phyloP scores from a whole-genome alignment of 768 basidiomycete species.

The Tephrocybe rancida region DNA sequence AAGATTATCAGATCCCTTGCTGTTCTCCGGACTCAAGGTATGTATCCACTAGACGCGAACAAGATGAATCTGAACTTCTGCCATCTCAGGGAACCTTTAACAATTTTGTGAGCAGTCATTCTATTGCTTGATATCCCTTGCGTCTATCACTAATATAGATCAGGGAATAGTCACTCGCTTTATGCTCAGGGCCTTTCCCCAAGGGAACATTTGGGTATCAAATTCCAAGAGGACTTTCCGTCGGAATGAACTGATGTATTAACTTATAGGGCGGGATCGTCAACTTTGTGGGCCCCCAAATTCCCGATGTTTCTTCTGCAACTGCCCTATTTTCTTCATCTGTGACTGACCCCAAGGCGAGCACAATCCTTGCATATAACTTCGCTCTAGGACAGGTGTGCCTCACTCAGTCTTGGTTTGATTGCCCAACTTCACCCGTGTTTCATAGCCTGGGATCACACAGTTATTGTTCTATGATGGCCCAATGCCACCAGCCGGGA shows the following conservation, averaged over 20 bases:
- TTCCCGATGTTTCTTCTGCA: not conserved
- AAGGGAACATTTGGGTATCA: constrained; percentile 58
- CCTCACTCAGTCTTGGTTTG: not conserved
- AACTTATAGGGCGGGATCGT: not conserved
- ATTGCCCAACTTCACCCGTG: not conserved
- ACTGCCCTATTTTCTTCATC: not conserved
- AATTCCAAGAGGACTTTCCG: not conserved
- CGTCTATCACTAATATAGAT: constrained; percentile 45
- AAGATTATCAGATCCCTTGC: constrained; percentile 29
- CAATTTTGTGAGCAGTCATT: not conserved
- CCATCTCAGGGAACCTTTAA: not conserved
- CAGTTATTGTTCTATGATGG: constrained; percentile 59
- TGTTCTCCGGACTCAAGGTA: constrained; percentile 45
- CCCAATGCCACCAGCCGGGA: constrained; percentile 46
- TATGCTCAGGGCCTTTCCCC: constrained; percentile 52
- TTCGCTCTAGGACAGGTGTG: not conserved
- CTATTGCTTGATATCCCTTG: not conserved
- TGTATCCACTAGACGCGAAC: not conserved
- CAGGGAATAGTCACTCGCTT: constrained; percentile 63
- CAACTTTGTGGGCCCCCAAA: not conserved
- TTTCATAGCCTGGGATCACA: constrained; percentile 17
- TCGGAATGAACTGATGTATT: not conserved
- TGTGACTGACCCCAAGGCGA: not conserved
- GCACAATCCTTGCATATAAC: not conserved
- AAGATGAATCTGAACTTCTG: not conserved